Conservation (phyloP, 495 filamentous ascomycete genomes). For the Penicillium cosmopolitanum region DNA sequence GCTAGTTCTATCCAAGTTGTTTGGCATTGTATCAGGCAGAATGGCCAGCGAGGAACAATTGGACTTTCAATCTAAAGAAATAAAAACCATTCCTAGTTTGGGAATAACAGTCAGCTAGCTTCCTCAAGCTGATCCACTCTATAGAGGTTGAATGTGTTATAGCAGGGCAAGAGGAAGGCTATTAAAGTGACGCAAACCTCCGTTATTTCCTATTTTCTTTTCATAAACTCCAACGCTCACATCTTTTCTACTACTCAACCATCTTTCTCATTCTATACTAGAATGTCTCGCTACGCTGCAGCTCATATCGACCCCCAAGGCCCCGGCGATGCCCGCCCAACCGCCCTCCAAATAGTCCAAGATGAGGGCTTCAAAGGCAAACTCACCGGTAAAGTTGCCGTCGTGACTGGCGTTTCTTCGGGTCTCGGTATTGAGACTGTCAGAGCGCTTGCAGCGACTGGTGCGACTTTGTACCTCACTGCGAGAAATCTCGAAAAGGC, state of each 20-base stretch:
- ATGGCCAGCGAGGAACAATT: no score
- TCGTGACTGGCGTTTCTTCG: slow-evolving; percentile 56
- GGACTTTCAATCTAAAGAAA: no score
- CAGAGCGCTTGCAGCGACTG: slow-evolving; percentile 50
- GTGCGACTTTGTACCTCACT: slow-evolving; percentile 51
- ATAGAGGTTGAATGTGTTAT: neutral
- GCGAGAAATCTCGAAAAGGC: slow-evolving; percentile 46
- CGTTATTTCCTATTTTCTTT: neutral
- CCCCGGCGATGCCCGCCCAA: slow-evolving; percentile 58
- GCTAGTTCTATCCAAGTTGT: neutral
- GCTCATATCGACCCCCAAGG: slow-evolving; percentile 47
- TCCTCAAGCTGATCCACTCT: neutral
- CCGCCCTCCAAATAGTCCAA: slow-evolving; percentile 55
- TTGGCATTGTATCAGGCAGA: no score
- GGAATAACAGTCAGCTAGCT: neutral
- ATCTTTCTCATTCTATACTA: neutral
- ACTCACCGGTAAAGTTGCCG: slow-evolving; percentile 48
- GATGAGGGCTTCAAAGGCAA: slow-evolving; percentile 49
- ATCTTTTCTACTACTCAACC: neutral
- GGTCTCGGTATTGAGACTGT: slow-evolving; percentile 60
- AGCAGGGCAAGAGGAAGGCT: neutral
- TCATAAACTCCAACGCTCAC: neutral
- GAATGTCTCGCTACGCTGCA: slow-evolving; percentile 39
- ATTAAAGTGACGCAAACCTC: neutral
- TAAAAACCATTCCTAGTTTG: neutral